phyloP scores from a whole-genome alignment of 257 asterid genomes.

The Ophiorrhiza pumila region DNA sequence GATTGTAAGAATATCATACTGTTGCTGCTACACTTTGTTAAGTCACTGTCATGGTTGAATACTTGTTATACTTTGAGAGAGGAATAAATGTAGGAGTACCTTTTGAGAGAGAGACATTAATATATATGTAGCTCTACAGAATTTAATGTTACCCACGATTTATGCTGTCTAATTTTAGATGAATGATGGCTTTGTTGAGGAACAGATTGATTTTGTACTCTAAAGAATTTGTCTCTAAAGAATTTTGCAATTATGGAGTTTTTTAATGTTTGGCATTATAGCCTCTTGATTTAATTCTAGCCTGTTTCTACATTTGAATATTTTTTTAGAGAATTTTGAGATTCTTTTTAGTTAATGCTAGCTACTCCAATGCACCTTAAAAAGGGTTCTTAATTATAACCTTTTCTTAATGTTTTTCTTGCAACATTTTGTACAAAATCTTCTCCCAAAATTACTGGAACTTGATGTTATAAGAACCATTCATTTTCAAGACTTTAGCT shows the following conservation, averaged over 20 bases:
- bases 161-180: not conserved
- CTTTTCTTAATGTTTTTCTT: too few relatives aligned
- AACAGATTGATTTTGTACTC: not conserved
- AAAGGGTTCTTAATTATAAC: too few relatives aligned
- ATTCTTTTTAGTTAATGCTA: too few relatives aligned
- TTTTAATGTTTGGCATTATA: too few relatives aligned
- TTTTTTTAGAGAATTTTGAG: too few relatives aligned
- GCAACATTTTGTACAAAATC: not conserved
- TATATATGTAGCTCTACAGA: not conserved
- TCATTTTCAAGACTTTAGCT: too few relatives aligned
- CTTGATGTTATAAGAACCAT: not conserved
- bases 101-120: slow-evolving; percentile 8
- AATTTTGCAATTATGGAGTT: too few relatives aligned
- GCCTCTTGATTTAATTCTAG: too few relatives aligned
- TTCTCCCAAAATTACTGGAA: not conserved
- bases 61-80: not conserved
- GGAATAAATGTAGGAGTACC: slow-evolving; percentile 10
- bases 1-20: not conserved
- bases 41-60: slow-evolving; percentile 16
- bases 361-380: too few relatives aligned
- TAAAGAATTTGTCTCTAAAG: too few relatives aligned
- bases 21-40: not conserved
- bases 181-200: slow-evolving; percentile 4
- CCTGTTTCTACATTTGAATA: too few relatives aligned
- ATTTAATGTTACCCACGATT: slow-evolving; percentile 3